Conservation (phyloP, 106 monocot species). For the Dendrobium officinale region DNA sequence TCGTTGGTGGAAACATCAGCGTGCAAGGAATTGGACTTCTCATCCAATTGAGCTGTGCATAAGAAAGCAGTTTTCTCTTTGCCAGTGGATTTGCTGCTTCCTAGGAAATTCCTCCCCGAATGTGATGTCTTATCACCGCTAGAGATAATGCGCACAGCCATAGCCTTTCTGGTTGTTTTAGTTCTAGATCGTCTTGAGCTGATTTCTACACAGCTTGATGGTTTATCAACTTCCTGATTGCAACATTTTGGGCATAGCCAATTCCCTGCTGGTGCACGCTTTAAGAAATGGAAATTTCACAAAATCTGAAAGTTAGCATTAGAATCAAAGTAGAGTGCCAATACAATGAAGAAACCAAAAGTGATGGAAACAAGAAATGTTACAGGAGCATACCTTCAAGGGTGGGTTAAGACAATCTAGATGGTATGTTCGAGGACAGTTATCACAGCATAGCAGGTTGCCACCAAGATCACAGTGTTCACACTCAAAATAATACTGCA, state of each 20-base stretch:
- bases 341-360: background rate
- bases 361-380: background rate
- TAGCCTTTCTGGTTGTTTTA: slow-evolving; percentile 32
- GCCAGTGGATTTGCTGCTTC: slow-evolving; percentile 17
- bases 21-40: slow-evolving; percentile 26
- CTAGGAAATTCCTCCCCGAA: slow-evolving; percentile 16
- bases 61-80: slow-evolving; percentile 33
- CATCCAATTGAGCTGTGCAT: slow-evolving; percentile 9
- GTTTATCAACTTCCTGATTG: slow-evolving; percentile 36
- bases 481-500: slow-evolving; percentile 87
- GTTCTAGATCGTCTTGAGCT: slow-evolving; percentile 45
- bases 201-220: slow-evolving; percentile 22
- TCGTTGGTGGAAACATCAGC: slow-evolving; percentile 23
- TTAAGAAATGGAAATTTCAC: slow-evolving; percentile 5
- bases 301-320: background rate
- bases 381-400: slow-evolving; percentile 51
- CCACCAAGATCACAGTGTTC: slow-evolving; percentile 90
- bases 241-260: slow-evolving; percentile 78
- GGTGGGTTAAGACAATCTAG: slow-evolving; percentile 88
- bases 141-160: slow-evolving; percentile 18
- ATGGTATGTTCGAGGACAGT: slow-evolving; percentile 87
- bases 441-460: slow-evolving; percentile 90
- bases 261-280: slow-evolving; percentile 77
- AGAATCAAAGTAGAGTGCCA: background rate
- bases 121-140: slow-evolving; percentile 20